These are phyloP conservation scores for Trametes punicea DNA, from an alignment of 768 basidiomycete genomes.

Conservation along the genomic window DNA sequence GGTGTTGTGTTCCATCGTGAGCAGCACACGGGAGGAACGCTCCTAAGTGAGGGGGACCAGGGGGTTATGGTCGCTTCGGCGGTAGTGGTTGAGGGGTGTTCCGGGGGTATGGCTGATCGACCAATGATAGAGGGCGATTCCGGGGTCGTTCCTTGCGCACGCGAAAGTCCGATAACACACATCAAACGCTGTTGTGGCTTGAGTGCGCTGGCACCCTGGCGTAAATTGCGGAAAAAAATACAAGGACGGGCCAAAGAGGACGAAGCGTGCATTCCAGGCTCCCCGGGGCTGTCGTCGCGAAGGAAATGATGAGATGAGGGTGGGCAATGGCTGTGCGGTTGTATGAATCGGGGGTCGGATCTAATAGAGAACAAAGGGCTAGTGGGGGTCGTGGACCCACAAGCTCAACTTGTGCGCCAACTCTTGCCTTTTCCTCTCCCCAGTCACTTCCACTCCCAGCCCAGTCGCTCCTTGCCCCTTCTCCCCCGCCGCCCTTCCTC, in stretches of 20 bases:
- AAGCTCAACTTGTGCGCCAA: conserved; percentile 26
- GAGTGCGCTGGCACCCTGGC: conserved; percentile 13
- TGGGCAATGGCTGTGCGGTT: conserved; percentile 20
- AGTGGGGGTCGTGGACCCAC: conserved; percentile 27
- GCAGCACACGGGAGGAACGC: no score
- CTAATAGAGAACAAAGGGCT: conserved; percentile 25
- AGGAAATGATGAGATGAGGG: background rate
- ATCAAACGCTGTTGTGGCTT: conserved; percentile 22
- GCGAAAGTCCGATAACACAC: conserved; percentile 20
- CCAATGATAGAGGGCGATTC: conserved; percentile 13
- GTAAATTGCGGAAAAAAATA: conserved; percentile 11
- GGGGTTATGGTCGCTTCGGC: background rate
- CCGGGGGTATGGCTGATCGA: background rate
- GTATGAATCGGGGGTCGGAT: conserved; percentile 24
- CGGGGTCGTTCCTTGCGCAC: conserved; percentile 17
- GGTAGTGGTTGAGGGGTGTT: background rate
- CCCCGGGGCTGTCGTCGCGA: conserved; percentile 3
- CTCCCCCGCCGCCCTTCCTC: conserved; percentile 20
- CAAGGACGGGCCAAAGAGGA: background rate
- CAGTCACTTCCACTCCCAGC: conserved; percentile 17
- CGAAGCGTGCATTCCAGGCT: background rate
- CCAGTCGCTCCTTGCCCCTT: conserved; percentile 9
- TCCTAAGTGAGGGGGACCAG: no score
- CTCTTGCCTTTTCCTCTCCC: conserved; percentile 26
- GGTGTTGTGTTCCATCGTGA: no score